Conservation (phyloP, 2,329 filamentous ascomycete species). For the Penicillium sp. region DNA sequence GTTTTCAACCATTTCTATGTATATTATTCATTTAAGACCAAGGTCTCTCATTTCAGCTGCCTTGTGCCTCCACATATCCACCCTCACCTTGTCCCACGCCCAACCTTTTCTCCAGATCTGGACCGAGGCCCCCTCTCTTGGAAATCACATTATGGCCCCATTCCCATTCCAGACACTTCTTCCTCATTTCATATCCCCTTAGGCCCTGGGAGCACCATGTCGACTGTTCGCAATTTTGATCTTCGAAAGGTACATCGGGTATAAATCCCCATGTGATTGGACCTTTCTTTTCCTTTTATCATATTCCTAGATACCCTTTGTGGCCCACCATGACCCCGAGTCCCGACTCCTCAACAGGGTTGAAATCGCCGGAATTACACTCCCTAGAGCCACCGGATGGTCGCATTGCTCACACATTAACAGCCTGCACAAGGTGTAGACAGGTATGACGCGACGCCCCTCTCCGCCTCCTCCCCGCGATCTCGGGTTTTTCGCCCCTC, state of each 20-base stretch:
- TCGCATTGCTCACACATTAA: constrained; percentile 42
- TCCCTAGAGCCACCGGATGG: constrained; percentile 27
- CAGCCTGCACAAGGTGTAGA: constrained; percentile 44
- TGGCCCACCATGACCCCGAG: constrained; percentile 20
- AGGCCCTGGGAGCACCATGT: constrained; percentile 12
- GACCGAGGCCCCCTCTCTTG: constrained; percentile 12
- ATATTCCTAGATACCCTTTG: neutral
- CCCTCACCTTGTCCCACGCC: neutral
- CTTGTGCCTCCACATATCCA: constrained; percentile 1
- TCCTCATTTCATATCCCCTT: constrained; percentile 1
- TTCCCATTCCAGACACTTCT: neutral
- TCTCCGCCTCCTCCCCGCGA: constrained; percentile 1
- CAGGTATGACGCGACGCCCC: constrained; percentile 33
- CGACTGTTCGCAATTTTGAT: constrained; percentile 10
- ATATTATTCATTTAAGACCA: no score
- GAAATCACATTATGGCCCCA: constrained; percentile 1
- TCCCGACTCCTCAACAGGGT: constrained; percentile 10
- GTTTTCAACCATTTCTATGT: no score
- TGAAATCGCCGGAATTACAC: constrained; percentile 21
- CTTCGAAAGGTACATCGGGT: constrained; percentile 7
- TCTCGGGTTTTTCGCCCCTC: neutral
- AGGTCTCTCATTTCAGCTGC: constrained; percentile 5
- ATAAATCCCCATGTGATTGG: constrained; percentile 14
- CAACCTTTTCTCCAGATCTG: constrained; percentile 16
- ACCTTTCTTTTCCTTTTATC: constrained; percentile 3